Evolutionary conservation across 331 rosid genomes (phyloP).

Genomic region (Acacia concinna): DNA sequence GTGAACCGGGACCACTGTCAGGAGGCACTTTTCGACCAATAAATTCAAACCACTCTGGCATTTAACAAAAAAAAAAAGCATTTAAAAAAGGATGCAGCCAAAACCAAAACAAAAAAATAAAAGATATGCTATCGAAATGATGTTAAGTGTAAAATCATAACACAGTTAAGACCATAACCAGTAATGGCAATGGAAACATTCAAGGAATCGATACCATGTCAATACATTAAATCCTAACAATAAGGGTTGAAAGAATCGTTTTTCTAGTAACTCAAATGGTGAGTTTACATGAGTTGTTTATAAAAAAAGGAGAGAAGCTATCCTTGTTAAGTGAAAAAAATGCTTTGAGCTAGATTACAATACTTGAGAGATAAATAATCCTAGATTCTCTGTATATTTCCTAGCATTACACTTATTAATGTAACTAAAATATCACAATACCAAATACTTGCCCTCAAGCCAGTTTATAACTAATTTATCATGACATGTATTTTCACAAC

Average conservation of each 20-base stretch:
- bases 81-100: conserved; percentile 32
- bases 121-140: not conserved
- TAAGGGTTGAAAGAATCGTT: not conserved
- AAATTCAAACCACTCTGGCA: conserved; percentile 86
- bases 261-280: not conserved
- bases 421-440: not conserved
- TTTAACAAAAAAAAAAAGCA: conserved; percentile 14
- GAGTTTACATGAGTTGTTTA: not conserved
- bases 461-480: not conserved
- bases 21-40: conserved; percentile 75
- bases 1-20: conserved; percentile 93
- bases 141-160: conserved; percentile 1
- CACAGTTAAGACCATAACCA: conserved; percentile 5
- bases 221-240: not conserved
- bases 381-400: not conserved
- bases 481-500: not conserved
- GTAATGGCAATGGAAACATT: conserved; percentile 1
- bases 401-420: not conserved
- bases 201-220: not conserved
- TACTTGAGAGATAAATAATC: not conserved
- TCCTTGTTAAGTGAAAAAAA: not conserved
- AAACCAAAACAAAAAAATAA: not conserved
- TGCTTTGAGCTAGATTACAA: not conserved
- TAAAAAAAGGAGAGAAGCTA: not conserved
- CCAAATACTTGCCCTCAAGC: not conserved